Evolutionary conservation across 2,329 filamentous ascomycete genomes (phyloP).

Genomic region (Epicoccum nigrum): DNA sequence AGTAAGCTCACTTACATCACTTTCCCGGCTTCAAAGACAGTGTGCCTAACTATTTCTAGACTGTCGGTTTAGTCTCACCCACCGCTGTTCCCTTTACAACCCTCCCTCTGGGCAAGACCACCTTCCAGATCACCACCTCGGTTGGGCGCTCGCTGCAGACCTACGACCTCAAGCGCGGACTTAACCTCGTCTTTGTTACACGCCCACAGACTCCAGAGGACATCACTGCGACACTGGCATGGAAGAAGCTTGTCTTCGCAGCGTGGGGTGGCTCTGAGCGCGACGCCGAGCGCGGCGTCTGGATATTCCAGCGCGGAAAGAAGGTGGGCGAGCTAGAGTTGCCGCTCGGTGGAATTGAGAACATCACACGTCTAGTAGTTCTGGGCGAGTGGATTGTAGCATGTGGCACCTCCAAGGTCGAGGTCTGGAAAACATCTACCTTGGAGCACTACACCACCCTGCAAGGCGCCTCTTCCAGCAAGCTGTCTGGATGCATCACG

Average conservation of each 20-base stretch:
- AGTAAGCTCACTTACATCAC: slow-evolving; percentile 58
- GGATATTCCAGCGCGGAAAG: slow-evolving; percentile 91
- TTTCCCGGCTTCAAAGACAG: too few species aligned
- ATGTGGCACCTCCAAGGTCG: slow-evolving; percentile 74
- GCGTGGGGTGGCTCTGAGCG: slow-evolving; percentile 75
- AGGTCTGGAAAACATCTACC: slow-evolving; percentile 85
- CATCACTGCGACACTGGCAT: slow-evolving; percentile 86
- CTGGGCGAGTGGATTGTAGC: slow-evolving; percentile 93
- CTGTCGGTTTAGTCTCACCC: slow-evolving; percentile 89
- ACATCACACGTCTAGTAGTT: slow-evolving; percentile 76
- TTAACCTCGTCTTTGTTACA: slow-evolving; percentile 93
- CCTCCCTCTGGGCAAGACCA: slow-evolving; percentile 87
- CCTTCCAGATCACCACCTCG: slow-evolving; percentile 96
- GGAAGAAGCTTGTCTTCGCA: slow-evolving; percentile 86
- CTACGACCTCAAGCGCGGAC: slow-evolving; percentile 87
- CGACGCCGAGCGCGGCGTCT: slow-evolving; percentile 70
- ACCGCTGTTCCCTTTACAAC: slow-evolving; percentile 89
- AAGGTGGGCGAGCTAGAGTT: slow-evolving; percentile 76
- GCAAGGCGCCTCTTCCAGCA: slow-evolving; percentile 63
- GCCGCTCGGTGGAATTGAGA: slow-evolving; percentile 69
- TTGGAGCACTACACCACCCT: slow-evolving; percentile 92
- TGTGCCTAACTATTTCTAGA: slow-evolving; percentile 58
- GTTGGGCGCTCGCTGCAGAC: slow-evolving; percentile 90
- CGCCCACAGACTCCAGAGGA: slow-evolving; percentile 83
- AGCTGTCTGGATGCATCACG: slow-evolving; percentile 78